A percentile compares a stretch with the other conserved stretches of the same genome.
Evolutionary conservation across 169 alveolate species (phyloP).

Genomic region (Cystoisospora suis): DNA sequence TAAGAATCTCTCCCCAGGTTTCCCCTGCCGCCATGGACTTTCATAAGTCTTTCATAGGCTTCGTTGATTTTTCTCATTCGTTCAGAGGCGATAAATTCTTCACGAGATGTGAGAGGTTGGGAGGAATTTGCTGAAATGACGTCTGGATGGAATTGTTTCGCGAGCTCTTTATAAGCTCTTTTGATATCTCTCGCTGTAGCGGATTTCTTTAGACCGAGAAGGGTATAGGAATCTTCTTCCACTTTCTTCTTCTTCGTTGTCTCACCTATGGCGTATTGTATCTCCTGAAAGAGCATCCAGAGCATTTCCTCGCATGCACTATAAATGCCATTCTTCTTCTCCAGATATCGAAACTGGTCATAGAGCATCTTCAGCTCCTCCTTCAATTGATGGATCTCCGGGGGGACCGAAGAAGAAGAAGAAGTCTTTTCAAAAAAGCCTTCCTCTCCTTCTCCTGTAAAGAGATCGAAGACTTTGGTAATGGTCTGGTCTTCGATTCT

Average conservation of each 20-base stretch:
- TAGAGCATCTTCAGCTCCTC: not conserved
- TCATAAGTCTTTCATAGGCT: constrained; percentile 22
- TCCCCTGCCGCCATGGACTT: constrained; percentile 15
- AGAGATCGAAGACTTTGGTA: not conserved
- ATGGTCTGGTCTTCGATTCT: not conserved
- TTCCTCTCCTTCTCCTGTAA: not conserved
- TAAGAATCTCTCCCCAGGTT: constrained; percentile 1
- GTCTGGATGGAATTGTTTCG: constrained; percentile 25
- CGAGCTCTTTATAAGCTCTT: not conserved
- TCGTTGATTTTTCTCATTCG: constrained; percentile 26
- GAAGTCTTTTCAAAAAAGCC: no score
- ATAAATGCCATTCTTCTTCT: not conserved
- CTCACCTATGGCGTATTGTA: not conserved
- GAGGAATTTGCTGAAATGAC: not conserved
- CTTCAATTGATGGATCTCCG: not conserved
- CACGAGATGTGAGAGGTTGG: not conserved
- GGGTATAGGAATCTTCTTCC: not conserved
- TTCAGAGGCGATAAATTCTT: not conserved
- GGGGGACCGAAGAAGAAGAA: not conserved
- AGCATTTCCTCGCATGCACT: not conserved
- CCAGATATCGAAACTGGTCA: not conserved
- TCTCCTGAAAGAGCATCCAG: not conserved
- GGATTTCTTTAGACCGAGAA: not conserved
- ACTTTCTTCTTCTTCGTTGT: not conserved
- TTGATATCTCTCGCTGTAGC: constrained; percentile 14